These are phyloP conservation scores for Haematococcus lacustris DNA, from an alignment of 139 green algal species.

Conservation along the genomic window DNA sequence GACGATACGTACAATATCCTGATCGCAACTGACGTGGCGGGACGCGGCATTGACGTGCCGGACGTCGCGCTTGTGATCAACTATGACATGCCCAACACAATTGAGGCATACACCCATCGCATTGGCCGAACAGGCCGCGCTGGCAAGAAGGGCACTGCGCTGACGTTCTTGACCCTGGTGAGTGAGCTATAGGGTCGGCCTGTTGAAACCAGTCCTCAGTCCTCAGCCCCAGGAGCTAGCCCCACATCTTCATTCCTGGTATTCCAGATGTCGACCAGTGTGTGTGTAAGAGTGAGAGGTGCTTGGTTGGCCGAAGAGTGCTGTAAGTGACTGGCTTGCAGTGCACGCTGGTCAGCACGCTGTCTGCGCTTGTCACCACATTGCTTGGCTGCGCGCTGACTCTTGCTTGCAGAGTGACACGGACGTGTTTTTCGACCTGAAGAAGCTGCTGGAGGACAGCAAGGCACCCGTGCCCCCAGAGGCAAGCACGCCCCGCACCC, in stretches of 20 bases:
- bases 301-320: too few relatives aligned
- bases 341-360: too few relatives aligned
- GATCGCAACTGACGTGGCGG: constrained; percentile 96
- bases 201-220: too few relatives aligned
- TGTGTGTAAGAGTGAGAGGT: too few relatives aligned
- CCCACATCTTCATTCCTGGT: too few relatives aligned
- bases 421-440: constrained; percentile 94
- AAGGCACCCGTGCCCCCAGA: constrained; percentile 39
- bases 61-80: constrained; percentile 67
- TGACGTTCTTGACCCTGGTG: constrained; percentile 82
- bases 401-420: constrained; percentile 16
- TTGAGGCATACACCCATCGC: constrained; percentile 95
- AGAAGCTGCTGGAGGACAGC: constrained; percentile 67
- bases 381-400: too few relatives aligned
- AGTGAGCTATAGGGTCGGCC: too few relatives aligned
- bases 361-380: too few relatives aligned
- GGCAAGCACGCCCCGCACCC: too few relatives aligned
- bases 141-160: constrained; percentile 75
- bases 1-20: constrained; percentile 86
- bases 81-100: constrained; percentile 93
- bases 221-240: too few relatives aligned
- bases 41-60: constrained; percentile 85
- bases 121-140: constrained; percentile 87
- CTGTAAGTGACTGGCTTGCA: too few relatives aligned
- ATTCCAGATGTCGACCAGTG: too few relatives aligned